Evolutionary conservation across 306 rosid genomes (phyloP).

Genomic region (cucumber (Cucumis sativus)): DNA sequence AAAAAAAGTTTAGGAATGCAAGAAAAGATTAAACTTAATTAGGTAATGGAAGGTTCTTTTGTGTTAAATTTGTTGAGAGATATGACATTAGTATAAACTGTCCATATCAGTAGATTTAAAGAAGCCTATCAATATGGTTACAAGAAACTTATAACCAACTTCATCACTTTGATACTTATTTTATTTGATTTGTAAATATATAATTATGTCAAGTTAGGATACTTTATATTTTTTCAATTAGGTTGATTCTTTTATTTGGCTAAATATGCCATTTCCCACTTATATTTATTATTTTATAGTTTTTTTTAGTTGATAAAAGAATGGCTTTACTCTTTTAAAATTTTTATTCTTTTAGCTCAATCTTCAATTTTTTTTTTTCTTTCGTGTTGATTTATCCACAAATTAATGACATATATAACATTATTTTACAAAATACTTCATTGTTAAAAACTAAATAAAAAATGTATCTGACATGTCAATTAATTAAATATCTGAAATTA

Average conservation of each 20-base stretch:
- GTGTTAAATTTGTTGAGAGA: neutral
- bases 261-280: neutral
- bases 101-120: constrained; percentile 5
- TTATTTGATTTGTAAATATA: neutral
- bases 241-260: neutral
- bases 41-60: neutral
- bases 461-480: no score
- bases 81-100: constrained; percentile 2
- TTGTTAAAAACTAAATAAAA: no score
- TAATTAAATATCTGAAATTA: no score
- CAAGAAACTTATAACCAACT: constrained; percentile 15
- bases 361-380: no score
- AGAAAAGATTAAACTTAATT: neutral
- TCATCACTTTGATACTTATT: neutral
- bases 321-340: no score
- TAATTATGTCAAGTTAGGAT: neutral
- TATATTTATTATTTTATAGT: neutral
- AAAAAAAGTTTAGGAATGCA: neutral
- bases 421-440: no score
- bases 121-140: neutral
- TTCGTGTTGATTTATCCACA: no score
- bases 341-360: no score
- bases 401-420: no score
- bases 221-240: neutral
- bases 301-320: neutral